Evolutionary conservation across 106 monocot species (phyloP).

Genomic region (Allium sativum): DNA sequence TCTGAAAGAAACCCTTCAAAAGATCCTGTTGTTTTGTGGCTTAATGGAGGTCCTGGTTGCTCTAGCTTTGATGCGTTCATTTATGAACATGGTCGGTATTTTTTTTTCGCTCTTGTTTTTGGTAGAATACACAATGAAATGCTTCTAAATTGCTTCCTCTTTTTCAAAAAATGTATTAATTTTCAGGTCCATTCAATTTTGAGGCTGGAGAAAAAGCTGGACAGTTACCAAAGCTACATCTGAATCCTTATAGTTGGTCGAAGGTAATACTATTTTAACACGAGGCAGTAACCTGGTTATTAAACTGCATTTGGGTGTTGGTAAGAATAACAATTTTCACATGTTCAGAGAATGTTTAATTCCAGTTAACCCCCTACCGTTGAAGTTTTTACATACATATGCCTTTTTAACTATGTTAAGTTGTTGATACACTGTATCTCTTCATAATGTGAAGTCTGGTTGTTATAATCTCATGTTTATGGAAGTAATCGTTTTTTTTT

Average conservation of each 20-base stretch:
- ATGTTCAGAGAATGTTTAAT: too few relatives aligned
- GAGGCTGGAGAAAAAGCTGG: conserved; percentile 20
- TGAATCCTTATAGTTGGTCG: conserved; percentile 93
- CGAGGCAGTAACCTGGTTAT: too few relatives aligned
- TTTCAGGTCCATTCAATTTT: conserved; percentile 82
- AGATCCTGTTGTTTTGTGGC: conserved; percentile 82
- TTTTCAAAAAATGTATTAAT: too few relatives aligned
- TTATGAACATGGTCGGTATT: conserved; percentile 68
- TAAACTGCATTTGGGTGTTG: too few relatives aligned
- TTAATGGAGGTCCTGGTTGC: conserved; percentile 88
- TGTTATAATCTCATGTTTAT: neutral
- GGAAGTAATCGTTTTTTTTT: neutral
- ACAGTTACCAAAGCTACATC: conserved; percentile 56
- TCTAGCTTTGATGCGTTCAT: conserved; percentile 86
- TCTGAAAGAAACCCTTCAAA: conserved; percentile 65
- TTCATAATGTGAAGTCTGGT: too few relatives aligned
- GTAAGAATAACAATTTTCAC: too few relatives aligned
- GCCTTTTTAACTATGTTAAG: too few relatives aligned
- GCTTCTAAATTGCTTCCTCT: neutral
- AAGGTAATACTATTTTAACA: conserved; percentile 24
- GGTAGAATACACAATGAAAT: neutral
- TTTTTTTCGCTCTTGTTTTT: neutral
- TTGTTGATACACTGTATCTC: too few relatives aligned
- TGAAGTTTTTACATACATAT: too few relatives aligned
- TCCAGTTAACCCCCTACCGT: too few relatives aligned